Percentiles rank a stretch among this genome's conserved stretches.
phyloP scores from a whole-genome alignment of 495 filamentous ascomycete genomes.

The Aspergillus funiculosus region DNA sequence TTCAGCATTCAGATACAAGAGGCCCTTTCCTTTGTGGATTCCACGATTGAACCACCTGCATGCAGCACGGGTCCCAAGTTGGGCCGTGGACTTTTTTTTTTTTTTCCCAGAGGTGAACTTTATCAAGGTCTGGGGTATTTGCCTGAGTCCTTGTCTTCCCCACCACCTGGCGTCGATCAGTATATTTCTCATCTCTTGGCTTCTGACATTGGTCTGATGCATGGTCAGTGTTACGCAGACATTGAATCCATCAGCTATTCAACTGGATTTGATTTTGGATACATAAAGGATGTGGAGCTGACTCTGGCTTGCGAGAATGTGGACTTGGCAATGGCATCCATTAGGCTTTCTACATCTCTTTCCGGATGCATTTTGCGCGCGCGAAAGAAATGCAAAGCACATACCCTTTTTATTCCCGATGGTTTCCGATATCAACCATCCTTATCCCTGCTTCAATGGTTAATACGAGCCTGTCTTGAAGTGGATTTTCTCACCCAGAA shows the following conservation, averaged over 20 bases:
- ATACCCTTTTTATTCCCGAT: slow-evolving; percentile 2
- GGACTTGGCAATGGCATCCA: no score
- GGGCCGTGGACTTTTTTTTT: slow-evolving; percentile 4
- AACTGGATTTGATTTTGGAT: slow-evolving; percentile 10
- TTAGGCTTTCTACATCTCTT: not conserved
- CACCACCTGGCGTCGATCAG: slow-evolving; percentile 11
- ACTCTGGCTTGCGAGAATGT: not conserved
- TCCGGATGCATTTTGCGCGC: not conserved
- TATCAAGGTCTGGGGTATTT: slow-evolving; percentile 20
- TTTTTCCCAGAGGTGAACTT: slow-evolving; percentile 15
- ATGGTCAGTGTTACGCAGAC: slow-evolving; percentile 11
- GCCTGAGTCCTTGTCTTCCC: slow-evolving; percentile 5
- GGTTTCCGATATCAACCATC: slow-evolving; percentile 1
- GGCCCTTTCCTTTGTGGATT: slow-evolving; percentile 8
- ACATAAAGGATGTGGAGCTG: slow-evolving; percentile 18
- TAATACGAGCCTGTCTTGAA: not conserved
- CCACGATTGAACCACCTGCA: slow-evolving; percentile 9
- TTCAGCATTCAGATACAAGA: slow-evolving; percentile 1
- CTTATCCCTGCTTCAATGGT: slow-evolving; percentile 2
- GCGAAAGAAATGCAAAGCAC: slow-evolving; percentile 4
- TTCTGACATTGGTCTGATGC: slow-evolving; percentile 5
- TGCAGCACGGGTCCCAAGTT: slow-evolving; percentile 11
- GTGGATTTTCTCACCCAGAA: slow-evolving; percentile 1
- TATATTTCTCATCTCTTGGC: slow-evolving; percentile 16
- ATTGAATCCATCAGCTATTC: no score